A percentile compares a stretch with the other conserved stretches of the same genome.
Evolutionary conservation across 305 asterid species (phyloP).

Genomic region (Fraxinus latifolia): DNA sequence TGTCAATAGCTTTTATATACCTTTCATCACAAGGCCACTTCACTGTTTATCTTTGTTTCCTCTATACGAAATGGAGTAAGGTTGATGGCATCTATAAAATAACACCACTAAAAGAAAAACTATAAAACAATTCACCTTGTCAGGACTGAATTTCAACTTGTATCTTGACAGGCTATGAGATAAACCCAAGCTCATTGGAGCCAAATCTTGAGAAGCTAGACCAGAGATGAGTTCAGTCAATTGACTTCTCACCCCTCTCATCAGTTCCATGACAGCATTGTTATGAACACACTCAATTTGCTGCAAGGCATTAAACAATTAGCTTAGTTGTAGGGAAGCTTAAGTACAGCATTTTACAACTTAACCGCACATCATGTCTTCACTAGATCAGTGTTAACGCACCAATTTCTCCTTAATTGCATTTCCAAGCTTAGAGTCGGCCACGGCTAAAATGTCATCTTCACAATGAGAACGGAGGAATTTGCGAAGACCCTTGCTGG

Average conservation of each 20-base stretch:
- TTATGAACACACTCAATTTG: slow-evolving; percentile 84
- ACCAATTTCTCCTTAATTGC: slow-evolving; percentile 88
- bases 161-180: slow-evolving; percentile 85
- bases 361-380: not conserved
- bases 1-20: not conserved
- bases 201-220: slow-evolving; percentile 77
- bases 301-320: slow-evolving; percentile 22
- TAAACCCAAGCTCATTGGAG: slow-evolving; percentile 91
- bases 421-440: slow-evolving; percentile 91
- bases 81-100: not conserved
- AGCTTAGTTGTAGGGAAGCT: not conserved
- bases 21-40: not conserved
- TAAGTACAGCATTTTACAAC: not conserved
- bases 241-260: slow-evolving; percentile 95
- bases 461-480: slow-evolving; percentile 79
- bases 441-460: slow-evolving; percentile 70
- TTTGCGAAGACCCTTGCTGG: slow-evolving; percentile 88
- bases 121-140: slow-evolving; percentile 47
- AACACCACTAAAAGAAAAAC: not conserved
- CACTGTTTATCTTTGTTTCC: not conserved
- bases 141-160: slow-evolving; percentile 88
- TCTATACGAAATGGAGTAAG: not conserved
- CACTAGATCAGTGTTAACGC: slow-evolving; percentile 18
- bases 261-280: slow-evolving; percentile 83
- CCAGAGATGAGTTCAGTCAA: slow-evolving; percentile 77